Conservation (phyloP, 1,284 basidiomycete species). For the Fomitopsis schrenkii region DNA sequence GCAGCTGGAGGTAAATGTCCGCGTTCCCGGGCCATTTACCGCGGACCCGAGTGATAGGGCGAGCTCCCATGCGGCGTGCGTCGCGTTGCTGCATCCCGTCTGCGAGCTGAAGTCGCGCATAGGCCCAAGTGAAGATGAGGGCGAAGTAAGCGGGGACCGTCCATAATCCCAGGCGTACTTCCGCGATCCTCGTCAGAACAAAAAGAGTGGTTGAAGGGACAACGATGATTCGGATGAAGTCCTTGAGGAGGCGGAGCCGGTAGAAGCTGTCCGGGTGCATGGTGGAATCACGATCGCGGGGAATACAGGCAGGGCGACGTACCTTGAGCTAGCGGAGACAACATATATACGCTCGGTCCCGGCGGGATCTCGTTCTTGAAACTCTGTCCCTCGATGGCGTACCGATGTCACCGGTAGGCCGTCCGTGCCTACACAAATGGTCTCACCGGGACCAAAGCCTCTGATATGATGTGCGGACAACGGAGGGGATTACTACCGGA, state of each 20-base stretch:
- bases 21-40: slow-evolving; percentile 74
- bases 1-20: slow-evolving; percentile 56
- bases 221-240: slow-evolving; percentile 33
- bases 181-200: slow-evolving; percentile 22
- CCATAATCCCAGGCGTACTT: slow-evolving; percentile 27
- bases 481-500: background rate
- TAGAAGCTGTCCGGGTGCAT: slow-evolving; percentile 24
- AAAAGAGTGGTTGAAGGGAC: slow-evolving; percentile 35
- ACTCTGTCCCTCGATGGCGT: background rate
- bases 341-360: slow-evolving; percentile 1
- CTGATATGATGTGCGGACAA: background rate
- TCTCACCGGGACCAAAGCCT: background rate
- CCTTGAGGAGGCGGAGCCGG: slow-evolving; percentile 29
- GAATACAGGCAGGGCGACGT: background rate
- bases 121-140: slow-evolving; percentile 39
- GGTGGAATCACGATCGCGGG: background rate
- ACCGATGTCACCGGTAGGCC: background rate
- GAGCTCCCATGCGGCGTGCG: slow-evolving; percentile 44
- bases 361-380: background rate
- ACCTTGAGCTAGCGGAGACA: background rate
- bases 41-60: slow-evolving; percentile 49
- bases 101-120: slow-evolving; percentile 30
- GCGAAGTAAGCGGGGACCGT: slow-evolving; percentile 34
- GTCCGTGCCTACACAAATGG: background rate
- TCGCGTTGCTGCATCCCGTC: slow-evolving; percentile 37